phyloP scores from a whole-genome alignment of 345 rosid genomes.

The Linum tenue region DNA sequence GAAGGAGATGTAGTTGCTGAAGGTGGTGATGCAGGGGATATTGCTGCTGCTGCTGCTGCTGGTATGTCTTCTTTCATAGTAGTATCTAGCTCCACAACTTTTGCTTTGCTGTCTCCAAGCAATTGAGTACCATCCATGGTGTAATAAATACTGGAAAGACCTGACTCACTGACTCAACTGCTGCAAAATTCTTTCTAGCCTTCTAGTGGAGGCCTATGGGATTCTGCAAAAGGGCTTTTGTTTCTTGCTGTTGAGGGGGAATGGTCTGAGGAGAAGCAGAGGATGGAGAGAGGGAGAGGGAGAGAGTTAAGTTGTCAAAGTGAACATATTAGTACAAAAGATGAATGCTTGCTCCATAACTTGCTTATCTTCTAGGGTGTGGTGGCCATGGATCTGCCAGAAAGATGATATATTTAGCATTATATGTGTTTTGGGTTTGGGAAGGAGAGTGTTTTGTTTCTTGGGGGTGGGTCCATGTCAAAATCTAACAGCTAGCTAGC shows the following conservation, averaged over 20 bases:
- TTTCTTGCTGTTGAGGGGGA: not conserved
- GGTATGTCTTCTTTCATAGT: constrained; percentile 11
- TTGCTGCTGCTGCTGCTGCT: not conserved
- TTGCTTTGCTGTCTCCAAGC: not conserved
- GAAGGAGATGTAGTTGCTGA: constrained; percentile 80
- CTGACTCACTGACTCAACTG: not conserved
- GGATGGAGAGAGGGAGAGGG: not conserved
- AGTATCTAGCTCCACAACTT: constrained; percentile 22
- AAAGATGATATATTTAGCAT: constrained; percentile 35
- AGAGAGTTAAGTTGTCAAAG: constrained; percentile 4
- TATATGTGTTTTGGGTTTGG: constrained; percentile 13
- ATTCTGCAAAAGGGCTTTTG: not conserved
- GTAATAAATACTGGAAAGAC: not conserved
- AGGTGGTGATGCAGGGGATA: constrained; percentile 36
- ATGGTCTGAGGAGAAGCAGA: not conserved
- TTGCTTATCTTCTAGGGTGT: constrained; percentile 15
- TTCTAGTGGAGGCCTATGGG: not conserved
- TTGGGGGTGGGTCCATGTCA: constrained; percentile 39
- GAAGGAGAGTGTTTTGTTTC: not conserved
- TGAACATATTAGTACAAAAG: constrained; percentile 12
- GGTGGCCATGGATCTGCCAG: constrained; percentile 26
- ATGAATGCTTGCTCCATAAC: constrained; percentile 11
- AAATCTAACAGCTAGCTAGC: constrained; percentile 24
- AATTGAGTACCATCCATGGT: not conserved
- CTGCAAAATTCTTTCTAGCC: not conserved